Evolutionary conservation across 805 yeast species (phyloP), one percentile per base, ranked within the genome.

Genomic region (Hanseniaspora jakobsenii): DNA sequence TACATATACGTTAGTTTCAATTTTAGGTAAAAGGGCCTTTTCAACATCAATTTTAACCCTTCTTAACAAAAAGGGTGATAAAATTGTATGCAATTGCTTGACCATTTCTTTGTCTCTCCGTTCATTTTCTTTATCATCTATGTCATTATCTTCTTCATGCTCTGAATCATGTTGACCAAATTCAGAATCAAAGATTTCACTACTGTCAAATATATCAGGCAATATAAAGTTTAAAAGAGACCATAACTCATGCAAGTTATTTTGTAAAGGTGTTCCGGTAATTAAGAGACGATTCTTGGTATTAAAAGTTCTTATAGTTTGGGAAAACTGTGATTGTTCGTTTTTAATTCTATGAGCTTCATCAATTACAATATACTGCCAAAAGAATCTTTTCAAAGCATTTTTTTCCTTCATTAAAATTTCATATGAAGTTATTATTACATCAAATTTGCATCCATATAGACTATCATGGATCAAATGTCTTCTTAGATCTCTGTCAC

Each of bases 261-360:
- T 89, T 56, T 89, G 98, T 43, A 89, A 64, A 0, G 98, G 98
- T 0, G 98, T 89, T 51, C 98, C 98, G 0, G 98, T 89, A 49
- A 89, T 86, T 47, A 89, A 66, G 36, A 89, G 64, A 49, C 98
- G 69, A 59, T 84, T 84, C 47, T 78, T 75, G 14, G 95, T 84
- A 58, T 82, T 81, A 58, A 89, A 86, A 21, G 86, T 62, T 51
- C 97, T 73, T 48, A 91, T 87, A 51, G 91, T 87, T 61, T 89
- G 96, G 2, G 96, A 85, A 40, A 89, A 67, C 30, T 91, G 78
- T 52, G 93, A 79, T 56, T 84, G 93, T 57, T 91, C 97, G 59
- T 91, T 91, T 58, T 89, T 89, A 59, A 89, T 89, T 59, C 97
- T 75, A 61, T 89, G 98, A 2, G 97, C 97, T 62, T 87, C 96